Evolutionary conservation across 192 early-diverging fungal species (phyloP), one percentile per base, ranked within the genome.

Genomic region (Rhizoclosmatium sp.): DNA sequence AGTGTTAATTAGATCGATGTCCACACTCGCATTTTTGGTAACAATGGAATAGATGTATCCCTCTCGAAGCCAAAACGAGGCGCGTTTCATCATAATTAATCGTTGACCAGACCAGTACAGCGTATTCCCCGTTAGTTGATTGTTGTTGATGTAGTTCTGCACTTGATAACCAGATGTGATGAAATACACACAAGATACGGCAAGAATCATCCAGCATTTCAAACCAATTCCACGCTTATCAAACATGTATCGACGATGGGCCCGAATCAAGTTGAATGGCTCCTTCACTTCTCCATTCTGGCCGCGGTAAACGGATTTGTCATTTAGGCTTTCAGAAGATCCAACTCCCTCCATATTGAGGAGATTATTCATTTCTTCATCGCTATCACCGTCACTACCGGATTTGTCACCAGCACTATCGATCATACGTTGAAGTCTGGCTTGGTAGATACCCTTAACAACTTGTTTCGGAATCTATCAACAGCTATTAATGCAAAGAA

Each of bases 401-500:
- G 80, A 75, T 16, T 71, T 16, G 47, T 70, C 45, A 21, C 59
- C 44, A 64, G 65, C 49, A 21, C 46, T 31, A 14, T 65, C 76
- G 3, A 65, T 42, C 40, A 68, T 69, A 12, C 54, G 10, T 44
- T 72, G 21, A 16, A 76, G 31, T n/a, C 83, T 71, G 0, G 80
- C 54, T 14, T 81, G 69, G 64, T 86, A 78, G 44, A 86, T 86
- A 14, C 72, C 82, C 70, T 80, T 83, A 4, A 83, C 81, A 4
- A 84, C 78, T 47, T 86, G 78, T 58, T 80, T 81, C 14, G 85
- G 82, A 61, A 85, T 85, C 80, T 16, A 76, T 62, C 47, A 86
- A 83, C 3, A 83, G 74, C 21, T 61, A 21, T 42, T 62, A 21
- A 69, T 56, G 75, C 10, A 1, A 10, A 16, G 10, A 10, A 0